Evolutionary conservation across 202 grass and related monocot species (phyloP).

Genomic region (Dendrocalamus latiflorus): DNA sequence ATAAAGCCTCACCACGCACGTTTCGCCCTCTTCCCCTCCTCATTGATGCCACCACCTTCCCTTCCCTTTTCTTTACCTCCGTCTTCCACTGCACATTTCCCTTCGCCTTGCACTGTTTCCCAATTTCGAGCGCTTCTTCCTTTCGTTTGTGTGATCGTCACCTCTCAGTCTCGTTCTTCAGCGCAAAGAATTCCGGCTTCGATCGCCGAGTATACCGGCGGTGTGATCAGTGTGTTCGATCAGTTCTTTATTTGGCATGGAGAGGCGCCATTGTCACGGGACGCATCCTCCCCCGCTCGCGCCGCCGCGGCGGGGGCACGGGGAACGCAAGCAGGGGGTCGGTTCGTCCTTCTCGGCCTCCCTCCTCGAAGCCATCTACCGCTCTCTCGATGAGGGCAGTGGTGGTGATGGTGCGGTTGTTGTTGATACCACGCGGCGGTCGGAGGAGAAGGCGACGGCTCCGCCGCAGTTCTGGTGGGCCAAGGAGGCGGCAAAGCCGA

Average conservation of each 20-base stretch:
- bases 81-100: not conserved
- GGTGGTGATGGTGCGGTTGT: not conserved
- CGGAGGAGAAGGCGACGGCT: constrained; percentile 12
- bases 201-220: not conserved
- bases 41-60: not conserved
- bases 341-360: constrained; percentile 71
- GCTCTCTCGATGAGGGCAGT: constrained; percentile 48
- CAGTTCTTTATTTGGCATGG: not conserved
- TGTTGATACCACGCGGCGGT: not conserved
- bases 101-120: not conserved
- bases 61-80: not conserved
- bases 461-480: constrained; percentile 47
- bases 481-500: not conserved
- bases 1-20: constrained; percentile 36
- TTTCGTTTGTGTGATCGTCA: not conserved
- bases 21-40: constrained; percentile 17
- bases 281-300: constrained; percentile 4
- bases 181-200: not conserved
- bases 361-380: constrained; percentile 76
- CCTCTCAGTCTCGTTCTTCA: not conserved
- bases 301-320: constrained; percentile 16
- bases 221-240: not conserved
- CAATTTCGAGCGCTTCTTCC: not conserved
- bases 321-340: not conserved
- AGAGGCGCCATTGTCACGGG: constrained; percentile 12